Conservation (phyloP, 73 alveolate genomes). For the Paramecium caudatum region DNA sequence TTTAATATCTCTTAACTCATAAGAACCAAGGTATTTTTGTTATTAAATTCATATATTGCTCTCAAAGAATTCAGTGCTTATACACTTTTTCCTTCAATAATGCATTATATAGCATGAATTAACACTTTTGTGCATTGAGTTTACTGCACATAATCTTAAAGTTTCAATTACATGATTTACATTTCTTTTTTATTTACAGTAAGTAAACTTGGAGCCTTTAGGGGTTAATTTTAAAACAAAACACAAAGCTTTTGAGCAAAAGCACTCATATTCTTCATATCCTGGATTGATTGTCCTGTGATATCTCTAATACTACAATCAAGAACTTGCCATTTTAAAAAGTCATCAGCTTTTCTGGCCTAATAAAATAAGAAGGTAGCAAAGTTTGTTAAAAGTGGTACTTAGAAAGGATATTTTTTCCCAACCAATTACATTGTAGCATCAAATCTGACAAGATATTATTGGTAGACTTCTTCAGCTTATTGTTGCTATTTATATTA, state of each 20-base stretch:
- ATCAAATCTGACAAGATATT: background rate
- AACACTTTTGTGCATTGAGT: background rate
- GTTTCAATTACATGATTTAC: slow-evolving; percentile 25
- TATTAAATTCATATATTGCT: background rate
- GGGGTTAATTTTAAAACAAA: background rate
- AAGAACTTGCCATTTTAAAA: slow-evolving; percentile 45
- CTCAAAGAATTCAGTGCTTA: background rate
- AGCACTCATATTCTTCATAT: slow-evolving; percentile 23
- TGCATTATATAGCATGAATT: background rate
- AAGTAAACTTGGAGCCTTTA: slow-evolving; percentile 4
- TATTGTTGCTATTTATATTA: slow-evolving; percentile 3
- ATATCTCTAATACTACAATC: slow-evolving; percentile 63
- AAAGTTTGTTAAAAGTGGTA: slow-evolving; percentile 39
- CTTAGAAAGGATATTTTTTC: background rate
- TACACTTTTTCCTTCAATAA: background rate
- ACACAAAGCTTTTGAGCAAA: slow-evolving; percentile 21
- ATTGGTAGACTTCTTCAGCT: slow-evolving; percentile 48
- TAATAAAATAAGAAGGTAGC: background rate
- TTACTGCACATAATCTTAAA: slow-evolving; percentile 1
- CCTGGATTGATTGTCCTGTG: background rate
- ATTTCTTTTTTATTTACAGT: slow-evolving; percentile 32
- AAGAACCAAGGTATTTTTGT: background rate
- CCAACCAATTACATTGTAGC: background rate
- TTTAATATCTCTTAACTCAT: slow-evolving; percentile 15
- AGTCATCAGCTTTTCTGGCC: background rate